These are phyloP conservation scores for Magnolia kwangsiensis DNA, from an alignment of 164 flowering plant species.

Conservation along the genomic window DNA sequence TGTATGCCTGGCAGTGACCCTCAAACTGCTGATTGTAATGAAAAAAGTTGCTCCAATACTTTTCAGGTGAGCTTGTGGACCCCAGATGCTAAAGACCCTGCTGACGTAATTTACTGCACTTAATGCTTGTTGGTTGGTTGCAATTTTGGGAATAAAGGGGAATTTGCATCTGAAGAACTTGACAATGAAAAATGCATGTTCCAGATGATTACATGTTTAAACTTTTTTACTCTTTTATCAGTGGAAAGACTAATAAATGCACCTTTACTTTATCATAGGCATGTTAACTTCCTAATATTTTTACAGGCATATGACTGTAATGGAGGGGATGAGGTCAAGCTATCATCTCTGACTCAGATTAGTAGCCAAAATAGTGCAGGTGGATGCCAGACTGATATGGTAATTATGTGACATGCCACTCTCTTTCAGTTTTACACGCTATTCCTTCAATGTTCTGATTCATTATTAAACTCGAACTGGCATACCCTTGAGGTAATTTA, in stretches of 20 bases:
- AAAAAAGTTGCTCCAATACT: slow-evolving; percentile 8
- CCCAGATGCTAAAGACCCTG: slow-evolving; percentile 22
- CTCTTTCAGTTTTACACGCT: too few relatives aligned
- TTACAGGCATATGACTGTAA: slow-evolving; percentile 10
- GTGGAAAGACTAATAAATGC: background rate
- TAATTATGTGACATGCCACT: too few relatives aligned
- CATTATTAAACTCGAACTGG: too few relatives aligned
- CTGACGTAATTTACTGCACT: slow-evolving; percentile 16
- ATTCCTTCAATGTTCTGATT: too few relatives aligned
- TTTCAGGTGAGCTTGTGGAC: slow-evolving; percentile 17
- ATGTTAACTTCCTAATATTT: background rate
- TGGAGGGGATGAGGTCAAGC: slow-evolving; percentile 10
- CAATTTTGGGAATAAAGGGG: slow-evolving; percentile 24
- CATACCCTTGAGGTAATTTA: too few relatives aligned
- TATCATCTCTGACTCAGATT: slow-evolving; percentile 10
- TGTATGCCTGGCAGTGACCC: slow-evolving; percentile 15
- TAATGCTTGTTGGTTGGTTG: slow-evolving; percentile 23
- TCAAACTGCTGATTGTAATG: slow-evolving; percentile 21
- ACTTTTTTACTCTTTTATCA: background rate
- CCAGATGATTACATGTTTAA: background rate
- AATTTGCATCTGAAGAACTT: slow-evolving; percentile 27
- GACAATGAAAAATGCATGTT: slow-evolving; percentile 20
- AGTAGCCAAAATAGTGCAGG: slow-evolving; percentile 9
- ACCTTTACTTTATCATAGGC: background rate
- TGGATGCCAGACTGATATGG: slow-evolving; percentile 6